Evolutionary conservation across 2,329 filamentous ascomycete genomes (phyloP), one percentile per base, ranked within the genome.

Genomic region (Coniochaeta hoffmannii): DNA sequence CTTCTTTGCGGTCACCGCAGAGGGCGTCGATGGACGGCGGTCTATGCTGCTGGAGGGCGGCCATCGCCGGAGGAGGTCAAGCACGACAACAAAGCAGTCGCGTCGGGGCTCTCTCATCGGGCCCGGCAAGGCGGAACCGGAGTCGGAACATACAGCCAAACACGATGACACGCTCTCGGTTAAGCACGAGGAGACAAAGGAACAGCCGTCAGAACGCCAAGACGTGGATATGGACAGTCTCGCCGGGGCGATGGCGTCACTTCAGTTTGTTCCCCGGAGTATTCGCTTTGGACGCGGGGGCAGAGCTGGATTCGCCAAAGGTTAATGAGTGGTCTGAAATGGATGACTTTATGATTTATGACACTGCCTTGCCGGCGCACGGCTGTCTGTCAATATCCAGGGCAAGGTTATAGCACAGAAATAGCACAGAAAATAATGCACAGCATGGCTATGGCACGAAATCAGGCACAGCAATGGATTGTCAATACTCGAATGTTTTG

Each of bases 1-100:
- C 72, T 93, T 95, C 70, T 96, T 95, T 64, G 83, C 85, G 52
- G 82, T 97, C 53, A 87, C 95, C 2, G 89, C 91, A 61, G 85
- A 90, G 59, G 94, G 94, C n/a, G 89, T 97, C 58, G 93, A 97
- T 65, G 87, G 87, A 50, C 83, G 89, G 53, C 85, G 78, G 44
- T 96, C 90, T 17, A 83, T 99, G 71, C 76, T 97, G 12, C 76
- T 83, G 51, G 80, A 86, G n/a, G 69, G 72, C 11, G 71, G 74
- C 6, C 75, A 78, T 60, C 73, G 73, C 56, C 74, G 76, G 41
- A 70, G 75, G 51, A 75, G 73, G 54, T 80, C 79, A 2, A 78
- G 77, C n/a, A 68, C 70, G 54, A 62, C 68, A 54, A 50, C 66
- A 57, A 55, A 54, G 65, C 56, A 44, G 63, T 9, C 50, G 12